Base-by-base conservation (phyloP, 2,329 filamentous ascomycete species). In the Aotearoamyces nothofagi region DNA sequence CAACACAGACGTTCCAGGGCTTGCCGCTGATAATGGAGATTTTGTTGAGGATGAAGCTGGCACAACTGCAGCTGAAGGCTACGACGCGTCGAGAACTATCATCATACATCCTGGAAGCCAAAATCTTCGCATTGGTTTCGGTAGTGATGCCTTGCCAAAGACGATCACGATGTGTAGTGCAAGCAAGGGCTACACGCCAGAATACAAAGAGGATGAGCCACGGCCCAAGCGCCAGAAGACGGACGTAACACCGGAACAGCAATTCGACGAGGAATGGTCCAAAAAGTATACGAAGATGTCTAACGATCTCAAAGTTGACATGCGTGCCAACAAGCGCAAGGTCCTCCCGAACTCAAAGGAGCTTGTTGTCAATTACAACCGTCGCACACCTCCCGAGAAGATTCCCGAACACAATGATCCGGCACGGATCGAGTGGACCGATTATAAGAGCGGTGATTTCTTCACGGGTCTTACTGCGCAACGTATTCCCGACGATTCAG, bases 331-430 rank as follows among this genome's bases (percentile, higher is more conserved):
- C 56, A 96, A 96, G 63, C 76, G 83, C 48, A 80, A 92, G 50
- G 86, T 94, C 10, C 58, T 96, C 27, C 90, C 90, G n/a, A 96
- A 96, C 50, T 94, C 86, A 0, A 92, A 93, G 52, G 90, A 98
- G 47, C 63, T 94, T 33, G 87, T 94, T 2, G 73, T 86, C 39
- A 96, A 93, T 48, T 96, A 81, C 63, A 98, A 98, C 53, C 72
- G 80, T 30, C 70, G 82, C 26, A 80, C 75, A 1, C 73, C 79
- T 17, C 77, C 83, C 5, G 90, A 96, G 41, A 69, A 78, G 27
- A 96, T 98, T 35, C 77, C 80, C 4, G 80, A 90, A 46, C 90
- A 96, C 55, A 98, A 96, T 49, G 90, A 98, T 45, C 81, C 86
- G 0, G 63, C 92, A 41, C 78, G 90, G 39, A 78, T 96, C 28